Percentiles rank a stretch among this genome's conserved stretches.
Evolutionary conservation across 192 early-diverging fungal genomes (phyloP).

Genomic region (Allomyces macrogynus): DNA sequence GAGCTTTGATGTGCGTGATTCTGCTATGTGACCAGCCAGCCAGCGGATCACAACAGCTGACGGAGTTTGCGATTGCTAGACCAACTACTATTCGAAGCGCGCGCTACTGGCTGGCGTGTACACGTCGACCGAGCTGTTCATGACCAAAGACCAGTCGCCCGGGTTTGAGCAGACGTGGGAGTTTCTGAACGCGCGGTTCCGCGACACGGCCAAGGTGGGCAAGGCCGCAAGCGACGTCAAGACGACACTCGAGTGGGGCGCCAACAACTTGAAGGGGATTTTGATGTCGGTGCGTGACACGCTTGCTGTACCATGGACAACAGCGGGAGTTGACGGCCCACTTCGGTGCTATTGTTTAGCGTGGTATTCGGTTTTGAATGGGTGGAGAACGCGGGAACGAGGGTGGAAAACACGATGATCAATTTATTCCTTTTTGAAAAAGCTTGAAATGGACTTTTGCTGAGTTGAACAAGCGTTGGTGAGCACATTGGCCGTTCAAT

Average conservation of each 20-base stretch:
- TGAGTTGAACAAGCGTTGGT: too few species aligned
- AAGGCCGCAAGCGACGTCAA: slow-evolving; percentile 18
- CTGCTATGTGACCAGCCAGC: too few species aligned
- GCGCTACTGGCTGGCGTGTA: slow-evolving; percentile 63
- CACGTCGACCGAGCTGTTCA: slow-evolving; percentile 72
- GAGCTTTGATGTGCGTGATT: slow-evolving; percentile 43
- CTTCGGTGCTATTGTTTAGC: too few species aligned
- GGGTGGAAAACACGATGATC: too few species aligned
- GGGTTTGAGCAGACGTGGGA: slow-evolving; percentile 45
- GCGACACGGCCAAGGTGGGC: slow-evolving; percentile 41
- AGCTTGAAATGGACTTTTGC: too few species aligned
- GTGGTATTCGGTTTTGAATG: too few species aligned
- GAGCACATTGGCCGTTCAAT: too few species aligned
- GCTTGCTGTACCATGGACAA: not conserved
- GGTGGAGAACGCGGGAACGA: too few species aligned
- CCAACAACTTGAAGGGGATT: not conserved
- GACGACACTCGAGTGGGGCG: not conserved
- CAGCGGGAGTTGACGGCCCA: too few species aligned
- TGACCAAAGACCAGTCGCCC: slow-evolving; percentile 72
- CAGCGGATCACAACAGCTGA: not conserved
- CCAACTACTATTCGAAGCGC: slow-evolving; percentile 80
- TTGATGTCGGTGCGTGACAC: not conserved
- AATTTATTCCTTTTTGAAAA: too few species aligned
- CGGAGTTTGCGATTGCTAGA: slow-evolving; percentile 16
- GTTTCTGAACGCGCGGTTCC: slow-evolving; percentile 63